Base-by-base conservation (phyloP, 2,329 filamentous ascomycete genomes). In the Pyrenochaeta sp. region DNA sequence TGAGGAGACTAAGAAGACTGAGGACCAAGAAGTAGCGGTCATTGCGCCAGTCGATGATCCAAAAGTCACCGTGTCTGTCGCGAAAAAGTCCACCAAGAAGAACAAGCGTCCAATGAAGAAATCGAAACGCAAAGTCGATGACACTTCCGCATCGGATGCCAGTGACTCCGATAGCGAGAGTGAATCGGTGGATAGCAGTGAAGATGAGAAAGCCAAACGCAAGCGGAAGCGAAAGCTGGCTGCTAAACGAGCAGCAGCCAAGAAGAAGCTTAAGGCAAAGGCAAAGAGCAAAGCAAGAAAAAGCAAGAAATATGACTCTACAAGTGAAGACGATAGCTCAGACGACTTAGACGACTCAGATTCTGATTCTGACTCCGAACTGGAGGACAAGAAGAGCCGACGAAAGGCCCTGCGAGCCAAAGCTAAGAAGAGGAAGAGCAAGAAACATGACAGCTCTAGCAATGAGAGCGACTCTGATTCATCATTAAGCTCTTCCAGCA, bases 231-330 rank as follows among this genome's bases (percentile, higher is more conserved):
- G 50, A 28, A 69, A 63, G 50, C 24, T 55, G 27, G 59, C 59
- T 1, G 44, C 49, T 13, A 67, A 59, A 40, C 63, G 49, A 19
- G 61, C 58, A 25, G 56, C 52, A 25, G 48, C 47, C 8, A 67
- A 66, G 56, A 61, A 57, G 45, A 70, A 67, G 52, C 56, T 56
- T 28, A 76, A 67, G 42, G 59, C 56, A 7, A 71, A 68, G 46
- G 51, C 61, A 5, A 74, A 69, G 42, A 43, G 34, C 19, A 72
- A 64, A 58, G 72, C 64, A 58, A 65, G 48, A n/a, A 69, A 65
- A 49, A 64, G 46, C 44, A 72, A 66, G 49, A 68, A 66, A 45
- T 46, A 62, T n/a, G 56, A 63, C 1, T 52, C 46, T 28, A 50
- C 59, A 0, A 68, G 64, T 47, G 64, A 68, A 13, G 58, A 66